phyloP scores from a whole-genome alignment of 805 yeast species.

The Brettanomyces nanus region DNA sequence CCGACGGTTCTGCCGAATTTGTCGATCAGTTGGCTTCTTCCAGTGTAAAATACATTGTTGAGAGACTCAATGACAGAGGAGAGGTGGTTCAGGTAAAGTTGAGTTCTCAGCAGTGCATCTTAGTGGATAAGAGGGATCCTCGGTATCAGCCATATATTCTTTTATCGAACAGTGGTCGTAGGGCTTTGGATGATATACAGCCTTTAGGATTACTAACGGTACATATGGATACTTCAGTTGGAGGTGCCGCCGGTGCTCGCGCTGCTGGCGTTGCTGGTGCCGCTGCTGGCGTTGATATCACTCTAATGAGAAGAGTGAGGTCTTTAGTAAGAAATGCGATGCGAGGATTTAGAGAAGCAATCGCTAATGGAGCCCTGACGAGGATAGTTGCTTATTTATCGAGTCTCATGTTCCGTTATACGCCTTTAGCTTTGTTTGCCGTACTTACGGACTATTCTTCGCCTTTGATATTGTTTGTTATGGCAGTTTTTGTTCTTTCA shows the following conservation, averaged over 20 bases:
- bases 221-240: not conserved
- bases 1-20: conserved; percentile 9
- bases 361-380: not conserved
- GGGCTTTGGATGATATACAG: conserved; percentile 18
- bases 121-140: conserved; percentile 25
- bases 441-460: not conserved
- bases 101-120: conserved; percentile 34
- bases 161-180: conserved; percentile 29
- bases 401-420: not conserved
- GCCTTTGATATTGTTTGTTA: conserved; percentile 1
- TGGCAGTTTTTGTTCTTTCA: conserved; percentile 1
- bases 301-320: not conserved
- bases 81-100: conserved; percentile 15
- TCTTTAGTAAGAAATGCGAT: not conserved
- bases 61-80: conserved; percentile 14
- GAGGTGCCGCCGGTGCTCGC: too few relatives aligned
- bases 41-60: conserved; percentile 18
- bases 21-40: conserved; percentile 26
- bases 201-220: conserved; percentile 9
- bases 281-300: not conserved
- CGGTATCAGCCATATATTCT: conserved; percentile 29
- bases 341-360: not conserved
- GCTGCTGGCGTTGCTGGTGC: too few relatives aligned
- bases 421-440: conserved; percentile 1
- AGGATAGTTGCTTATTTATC: not conserved